Evolutionary conservation across 331 rosid species (phyloP), one percentile per base, ranked within the genome.

Genomic region (Malus hybrid): DNA sequence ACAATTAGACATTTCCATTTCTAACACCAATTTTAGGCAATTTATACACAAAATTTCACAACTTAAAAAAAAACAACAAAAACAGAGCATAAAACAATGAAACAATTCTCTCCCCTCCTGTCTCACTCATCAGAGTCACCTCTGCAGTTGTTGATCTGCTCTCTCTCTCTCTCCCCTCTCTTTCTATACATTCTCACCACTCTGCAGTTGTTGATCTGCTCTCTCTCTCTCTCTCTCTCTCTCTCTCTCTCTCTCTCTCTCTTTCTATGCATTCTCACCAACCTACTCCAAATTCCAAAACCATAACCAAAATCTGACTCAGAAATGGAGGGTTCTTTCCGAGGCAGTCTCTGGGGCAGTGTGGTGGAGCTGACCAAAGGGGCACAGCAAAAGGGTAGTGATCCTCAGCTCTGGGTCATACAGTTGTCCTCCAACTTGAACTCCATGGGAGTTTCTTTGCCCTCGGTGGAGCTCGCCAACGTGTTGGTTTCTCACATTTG

Each of bases 371-470:
- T 88, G 46, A 95, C 91, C 14, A 87, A 84, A 80, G 89, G 66
- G 74, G 97, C 98, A 48, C 98, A 95, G 85, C 87, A 77, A 73
- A 88, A 90, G 76, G 94, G 93, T 10, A 77, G 86, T 67, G 98
- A 95, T 77, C 99, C 99, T 79, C 82, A 89, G 78, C 84, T 57
- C 24, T 95, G 99, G 99, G 99, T 95, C 4, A 60, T 91, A 69
- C 91, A 90, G 78, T 77, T 90, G 79, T 85, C 94, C 57, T 88
- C 99, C 12, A 86, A 72, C 76, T 82, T 95, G 88, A 88, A 76
- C 79, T 86, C 98, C 22, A 85, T 85, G 22, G 98, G 98, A 62
- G 93, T 90, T 69, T 65, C 87, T 50, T 46, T 90, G 72, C 99
- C 99, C 10, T 95, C 99, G 3, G 77, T 80, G 20, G 89, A 95